Evolutionary conservation across 83 land plant genomes (phyloP).

Genomic region (Picea engelmannii): DNA sequence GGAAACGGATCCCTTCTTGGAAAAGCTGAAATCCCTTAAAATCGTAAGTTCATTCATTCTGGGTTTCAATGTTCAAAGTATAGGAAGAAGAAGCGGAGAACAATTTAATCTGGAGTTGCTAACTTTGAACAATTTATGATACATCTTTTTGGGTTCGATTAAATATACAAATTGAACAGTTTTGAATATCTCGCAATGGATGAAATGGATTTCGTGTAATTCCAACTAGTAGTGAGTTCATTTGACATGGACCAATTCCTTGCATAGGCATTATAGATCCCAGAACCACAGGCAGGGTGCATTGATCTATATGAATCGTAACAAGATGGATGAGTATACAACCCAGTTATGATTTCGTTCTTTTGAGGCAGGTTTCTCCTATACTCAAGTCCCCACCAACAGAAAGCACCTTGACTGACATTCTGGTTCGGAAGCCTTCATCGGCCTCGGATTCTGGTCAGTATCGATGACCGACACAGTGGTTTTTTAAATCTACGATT

Average conservation of each 20-base stretch:
- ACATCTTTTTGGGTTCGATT: background rate
- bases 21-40: conserved; percentile 50
- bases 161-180: background rate
- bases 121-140: background rate
- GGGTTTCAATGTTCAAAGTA: too few species aligned
- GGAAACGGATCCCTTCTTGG: conserved; percentile 45
- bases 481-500: background rate
- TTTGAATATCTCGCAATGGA: background rate
- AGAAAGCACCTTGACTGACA: conserved; percentile 64
- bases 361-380: conserved; percentile 34
- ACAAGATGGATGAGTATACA: background rate
- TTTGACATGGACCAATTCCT: background rate
- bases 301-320: background rate
- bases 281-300: background rate
- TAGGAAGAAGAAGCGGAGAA: background rate
- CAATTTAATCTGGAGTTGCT: background rate
- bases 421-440: conserved; percentile 49
- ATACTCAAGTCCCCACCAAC: conserved; percentile 48
- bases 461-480: background rate
- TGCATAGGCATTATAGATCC: background rate
- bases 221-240: background rate
- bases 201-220: background rate
- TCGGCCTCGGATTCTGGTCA: conserved; percentile 34
- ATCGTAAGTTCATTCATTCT: conserved; percentile 32
- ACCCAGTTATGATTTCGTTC: background rate